A percentile compares a stretch with the other conserved stretches of the same genome.
Evolutionary conservation across 2,329 filamentous ascomycete genomes (phyloP).

Genomic region (Immersiporthe knoxdaviesiana): DNA sequence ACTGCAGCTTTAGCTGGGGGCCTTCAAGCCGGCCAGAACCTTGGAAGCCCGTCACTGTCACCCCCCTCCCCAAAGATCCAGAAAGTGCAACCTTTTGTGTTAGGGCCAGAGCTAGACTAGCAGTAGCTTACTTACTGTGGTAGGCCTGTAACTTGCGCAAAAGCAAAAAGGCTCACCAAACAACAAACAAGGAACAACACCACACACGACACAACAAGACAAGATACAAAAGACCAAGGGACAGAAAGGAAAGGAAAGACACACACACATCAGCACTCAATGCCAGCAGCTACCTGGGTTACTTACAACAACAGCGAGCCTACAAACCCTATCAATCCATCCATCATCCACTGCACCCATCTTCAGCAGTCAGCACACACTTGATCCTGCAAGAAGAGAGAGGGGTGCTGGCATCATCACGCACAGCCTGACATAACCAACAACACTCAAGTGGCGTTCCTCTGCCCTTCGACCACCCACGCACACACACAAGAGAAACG

Average conservation of each 20-base stretch:
- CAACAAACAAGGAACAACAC: not conserved
- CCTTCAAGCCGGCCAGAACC: not conserved
- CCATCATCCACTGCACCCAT: not conserved
- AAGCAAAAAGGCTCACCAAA: not conserved
- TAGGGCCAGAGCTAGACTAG: constrained; percentile 5
- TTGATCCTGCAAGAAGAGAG: not conserved
- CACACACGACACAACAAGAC: not conserved
- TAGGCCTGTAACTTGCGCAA: not conserved
- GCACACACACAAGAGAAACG: constrained; percentile 19
- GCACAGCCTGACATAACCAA: constrained; percentile 10
- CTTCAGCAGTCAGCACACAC: constrained; percentile 7
- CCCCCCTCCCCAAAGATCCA: not conserved
- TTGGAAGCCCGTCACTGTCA: not conserved
- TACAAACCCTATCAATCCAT: not conserved
- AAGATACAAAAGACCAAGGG: no score
- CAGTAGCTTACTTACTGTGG: not conserved
- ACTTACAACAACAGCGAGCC: not conserved
- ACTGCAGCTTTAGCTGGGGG: not conserved
- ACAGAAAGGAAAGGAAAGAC: not conserved
- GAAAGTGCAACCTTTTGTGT: constrained; percentile 15
- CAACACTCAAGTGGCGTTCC: not conserved
- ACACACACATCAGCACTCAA: constrained; percentile 7
- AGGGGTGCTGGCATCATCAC: no score
- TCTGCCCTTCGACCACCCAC: not conserved
- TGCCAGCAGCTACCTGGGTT: constrained; percentile 13